phyloP scores from a whole-genome alignment of 495 filamentous ascomycete genomes.

The Penicillium dipodomyicola region DNA sequence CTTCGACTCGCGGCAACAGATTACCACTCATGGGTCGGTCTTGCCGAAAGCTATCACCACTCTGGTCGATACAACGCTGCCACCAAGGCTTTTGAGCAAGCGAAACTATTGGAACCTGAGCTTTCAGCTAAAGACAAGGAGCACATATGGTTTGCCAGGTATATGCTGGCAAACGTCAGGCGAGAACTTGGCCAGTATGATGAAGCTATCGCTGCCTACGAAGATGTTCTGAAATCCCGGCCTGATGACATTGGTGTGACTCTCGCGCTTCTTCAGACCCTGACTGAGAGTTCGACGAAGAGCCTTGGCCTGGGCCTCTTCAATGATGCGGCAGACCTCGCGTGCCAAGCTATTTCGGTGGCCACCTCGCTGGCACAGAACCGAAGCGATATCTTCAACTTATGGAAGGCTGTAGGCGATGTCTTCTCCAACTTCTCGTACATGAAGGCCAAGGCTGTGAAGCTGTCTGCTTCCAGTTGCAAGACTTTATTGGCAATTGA shows the following conservation, averaged over 20 bases:
- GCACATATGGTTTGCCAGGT: conserved; percentile 89
- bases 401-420: conserved; percentile 94
- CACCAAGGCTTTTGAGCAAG: conserved; percentile 84
- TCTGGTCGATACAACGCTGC: conserved; percentile 90
- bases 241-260: conserved; percentile 80
- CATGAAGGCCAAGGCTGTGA: conserved; percentile 60
- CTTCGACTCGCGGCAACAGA: conserved; percentile 77
- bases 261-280: conserved; percentile 81
- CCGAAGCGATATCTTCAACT: conserved; percentile 73
- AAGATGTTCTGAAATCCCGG: conserved; percentile 60
- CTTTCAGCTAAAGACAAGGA: conserved; percentile 44
- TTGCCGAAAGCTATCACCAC: conserved; percentile 94
- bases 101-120: conserved; percentile 60
- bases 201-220: conserved; percentile 73
- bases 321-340: conserved; percentile 69
- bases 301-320: conserved; percentile 79
- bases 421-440: conserved; percentile 78
- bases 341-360: conserved; percentile 56
- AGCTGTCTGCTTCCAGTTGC: conserved; percentile 57
- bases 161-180: conserved; percentile 95
- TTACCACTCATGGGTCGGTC: conserved; percentile 92
- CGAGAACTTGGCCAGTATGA: conserved; percentile 88
- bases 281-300: conserved; percentile 75
- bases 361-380: conserved; percentile 51
- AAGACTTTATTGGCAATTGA: conserved; percentile 53